Evolutionary conservation across 192 early-diverging fungal species (phyloP).

Genomic region (Entophlyctis luteolus): DNA sequence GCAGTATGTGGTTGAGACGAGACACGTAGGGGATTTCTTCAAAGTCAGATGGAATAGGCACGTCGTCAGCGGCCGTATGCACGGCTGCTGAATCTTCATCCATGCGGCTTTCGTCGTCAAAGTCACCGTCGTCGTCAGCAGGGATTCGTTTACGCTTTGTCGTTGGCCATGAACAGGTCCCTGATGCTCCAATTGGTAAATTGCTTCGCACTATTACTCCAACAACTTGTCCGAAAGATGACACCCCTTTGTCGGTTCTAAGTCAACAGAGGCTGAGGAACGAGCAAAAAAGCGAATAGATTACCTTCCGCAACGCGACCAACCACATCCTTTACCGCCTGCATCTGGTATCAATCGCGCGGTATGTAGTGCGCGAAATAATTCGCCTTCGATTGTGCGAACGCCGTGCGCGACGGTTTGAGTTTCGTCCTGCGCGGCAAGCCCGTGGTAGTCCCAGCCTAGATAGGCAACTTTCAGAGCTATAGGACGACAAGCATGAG

Average conservation of each 20-base stretch:
- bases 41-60: neutral
- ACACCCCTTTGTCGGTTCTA: slow-evolving; percentile 77
- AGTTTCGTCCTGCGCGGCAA: slow-evolving; percentile 67
- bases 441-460: slow-evolving; percentile 81
- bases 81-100: neutral
- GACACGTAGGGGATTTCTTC: slow-evolving; percentile 74
- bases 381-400: slow-evolving; percentile 73
- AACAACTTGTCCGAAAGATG: slow-evolving; percentile 85
- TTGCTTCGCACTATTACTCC: slow-evolving; percentile 65
- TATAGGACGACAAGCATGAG: slow-evolving; percentile 71
- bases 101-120: neutral
- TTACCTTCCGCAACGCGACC: slow-evolving; percentile 72
- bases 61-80: neutral
- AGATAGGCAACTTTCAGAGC: slow-evolving; percentile 88
- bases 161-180: slow-evolving; percentile 32
- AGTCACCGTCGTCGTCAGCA: slow-evolving; percentile 7
- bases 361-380: slow-evolving; percentile 77
- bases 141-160: slow-evolving; percentile 3
- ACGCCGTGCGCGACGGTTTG: slow-evolving; percentile 27
- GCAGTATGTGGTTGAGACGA: slow-evolving; percentile 81
- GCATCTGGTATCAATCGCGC: slow-evolving; percentile 70
- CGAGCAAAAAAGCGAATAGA: slow-evolving; percentile 35
- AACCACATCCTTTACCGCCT: slow-evolving; percentile 59
- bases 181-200: slow-evolving; percentile 9
- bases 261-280: neutral